A percentile compares a stretch with the other conserved stretches of the same genome.
phyloP scores from a whole-genome alignment of 2,329 filamentous ascomycete species.

The Microdochium trichocladiopsis region DNA sequence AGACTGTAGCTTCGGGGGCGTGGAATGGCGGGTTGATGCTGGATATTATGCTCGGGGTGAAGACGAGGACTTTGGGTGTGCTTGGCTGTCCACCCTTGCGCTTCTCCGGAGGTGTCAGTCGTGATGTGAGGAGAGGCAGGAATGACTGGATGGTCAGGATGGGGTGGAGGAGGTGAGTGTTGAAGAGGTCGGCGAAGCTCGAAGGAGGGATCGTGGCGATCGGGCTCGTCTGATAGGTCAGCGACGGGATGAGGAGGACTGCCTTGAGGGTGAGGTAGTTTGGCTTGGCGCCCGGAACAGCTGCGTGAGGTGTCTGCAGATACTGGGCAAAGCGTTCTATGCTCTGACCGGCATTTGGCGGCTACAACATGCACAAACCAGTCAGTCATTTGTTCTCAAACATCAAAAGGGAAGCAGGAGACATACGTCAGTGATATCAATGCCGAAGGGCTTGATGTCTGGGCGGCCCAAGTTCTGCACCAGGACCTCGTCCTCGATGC shows the following conservation, averaged over 20 bases:
- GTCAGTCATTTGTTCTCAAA: slow-evolving; percentile 6
- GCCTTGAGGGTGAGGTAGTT: slow-evolving; percentile 73
- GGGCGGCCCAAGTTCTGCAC: slow-evolving; percentile 70
- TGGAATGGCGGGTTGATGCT: slow-evolving; percentile 74
- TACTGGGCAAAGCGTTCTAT: slow-evolving; percentile 66
- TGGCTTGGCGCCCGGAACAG: slow-evolving; percentile 67
- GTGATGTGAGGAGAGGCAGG: slow-evolving; percentile 66
- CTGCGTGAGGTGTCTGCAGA: slow-evolving; percentile 67
- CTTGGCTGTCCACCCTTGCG: slow-evolving; percentile 35
- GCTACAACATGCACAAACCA: slow-evolving; percentile 35
- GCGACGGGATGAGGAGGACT: slow-evolving; percentile 75
- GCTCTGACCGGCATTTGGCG: slow-evolving; percentile 58
- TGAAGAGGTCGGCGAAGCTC: slow-evolving; percentile 82
- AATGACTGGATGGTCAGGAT: slow-evolving; percentile 86
- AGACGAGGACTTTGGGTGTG: slow-evolving; percentile 64
- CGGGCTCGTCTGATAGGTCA: slow-evolving; percentile 73
- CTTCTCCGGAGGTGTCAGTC: slow-evolving; percentile 34
- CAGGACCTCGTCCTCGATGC: slow-evolving; percentile 74
- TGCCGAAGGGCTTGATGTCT: slow-evolving; percentile 74
- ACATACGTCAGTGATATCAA: slow-evolving; percentile 76
- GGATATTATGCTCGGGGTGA: slow-evolving; percentile 76
- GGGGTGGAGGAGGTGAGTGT: slow-evolving; percentile 84
- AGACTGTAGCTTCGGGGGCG: slow-evolving; percentile 79
- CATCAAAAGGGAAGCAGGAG: too few relatives aligned
- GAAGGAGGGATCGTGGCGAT: slow-evolving; percentile 81